These are phyloP conservation scores for Scedosporium aurantiacum DNA, from an alignment of 2,329 filamentous ascomycete species.

Conservation along the genomic window DNA sequence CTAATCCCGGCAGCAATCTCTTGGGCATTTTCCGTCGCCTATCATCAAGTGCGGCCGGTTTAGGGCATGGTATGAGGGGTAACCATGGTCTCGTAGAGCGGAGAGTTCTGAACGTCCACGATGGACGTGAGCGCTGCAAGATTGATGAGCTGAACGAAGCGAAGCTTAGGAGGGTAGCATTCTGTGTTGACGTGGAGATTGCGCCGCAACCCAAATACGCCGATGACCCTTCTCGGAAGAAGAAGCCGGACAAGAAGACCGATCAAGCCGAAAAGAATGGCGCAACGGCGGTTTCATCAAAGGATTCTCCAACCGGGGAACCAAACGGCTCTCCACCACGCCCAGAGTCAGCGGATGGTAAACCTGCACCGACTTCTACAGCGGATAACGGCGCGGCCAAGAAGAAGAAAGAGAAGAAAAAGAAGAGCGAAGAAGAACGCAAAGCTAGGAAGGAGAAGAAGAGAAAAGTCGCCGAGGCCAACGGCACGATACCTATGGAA, in stretches of 20 bases:
- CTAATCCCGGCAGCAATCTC: slow-evolving; percentile 59
- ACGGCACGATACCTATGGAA: slow-evolving; percentile 77
- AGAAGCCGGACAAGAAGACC: slow-evolving; percentile 24
- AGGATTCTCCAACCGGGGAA: not conserved
- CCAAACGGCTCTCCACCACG: not conserved
- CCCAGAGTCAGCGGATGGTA: slow-evolving; percentile 24
- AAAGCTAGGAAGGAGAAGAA: slow-evolving; percentile 89
- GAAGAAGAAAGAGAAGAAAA: slow-evolving; percentile 92
- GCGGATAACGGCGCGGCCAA: slow-evolving; percentile 35
- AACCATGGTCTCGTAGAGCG: slow-evolving; percentile 68
- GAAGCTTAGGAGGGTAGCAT: slow-evolving; percentile 79
- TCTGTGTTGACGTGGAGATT: slow-evolving; percentile 96
- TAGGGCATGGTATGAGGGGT: slow-evolving; percentile 35
- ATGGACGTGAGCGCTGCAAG: slow-evolving; percentile 63
- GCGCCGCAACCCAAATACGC: slow-evolving; percentile 72
- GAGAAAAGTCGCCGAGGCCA: slow-evolving; percentile 72
- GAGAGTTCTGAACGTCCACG: slow-evolving; percentile 75
- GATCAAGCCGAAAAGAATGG: slow-evolving; percentile 56
- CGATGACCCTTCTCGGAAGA: slow-evolving; percentile 34
- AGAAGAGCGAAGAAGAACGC: slow-evolving; percentile 82
- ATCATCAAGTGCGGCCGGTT: slow-evolving; percentile 52
- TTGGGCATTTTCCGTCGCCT: slow-evolving; percentile 73
- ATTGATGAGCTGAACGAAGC: slow-evolving; percentile 68
- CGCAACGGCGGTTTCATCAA: not conserved
- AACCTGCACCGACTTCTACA: slow-evolving; percentile 16